Percentiles rank a stretch among this genome's conserved stretches.
Evolutionary conservation across 164 flowering plant genomes (phyloP).

Genomic region (Chimonanthus salicifolius): DNA sequence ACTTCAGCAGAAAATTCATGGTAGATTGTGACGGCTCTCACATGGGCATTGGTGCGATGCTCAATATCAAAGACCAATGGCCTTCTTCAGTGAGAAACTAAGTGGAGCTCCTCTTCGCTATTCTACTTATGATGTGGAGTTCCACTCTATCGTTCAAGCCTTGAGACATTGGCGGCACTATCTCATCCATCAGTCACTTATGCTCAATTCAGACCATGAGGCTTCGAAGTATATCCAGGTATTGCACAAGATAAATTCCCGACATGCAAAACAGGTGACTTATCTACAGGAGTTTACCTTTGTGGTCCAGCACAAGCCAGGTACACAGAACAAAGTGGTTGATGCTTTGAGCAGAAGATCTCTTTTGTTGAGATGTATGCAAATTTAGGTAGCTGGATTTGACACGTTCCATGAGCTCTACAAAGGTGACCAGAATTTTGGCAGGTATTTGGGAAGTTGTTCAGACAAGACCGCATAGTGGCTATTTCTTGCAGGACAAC

Average conservation of each 20-base stretch:
- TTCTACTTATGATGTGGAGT: neutral
- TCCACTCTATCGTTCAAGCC: neutral
- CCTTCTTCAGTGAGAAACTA: conserved; percentile 1
- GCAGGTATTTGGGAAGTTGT: no score
- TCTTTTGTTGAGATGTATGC: neutral
- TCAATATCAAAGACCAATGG: neutral
- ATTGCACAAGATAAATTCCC: neutral
- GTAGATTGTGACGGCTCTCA: neutral
- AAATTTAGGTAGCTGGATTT: no score
- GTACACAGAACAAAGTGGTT: neutral
- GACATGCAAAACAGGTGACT: neutral
- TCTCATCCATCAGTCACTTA: neutral
- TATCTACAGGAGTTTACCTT: neutral
- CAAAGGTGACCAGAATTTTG: no score
- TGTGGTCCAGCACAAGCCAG: no score
- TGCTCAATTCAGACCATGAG: neutral
- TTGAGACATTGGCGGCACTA: conserved; percentile 1
- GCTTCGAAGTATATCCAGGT: neutral
- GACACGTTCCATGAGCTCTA: no score
- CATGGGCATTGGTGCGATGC: neutral
- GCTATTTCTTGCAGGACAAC: no score
- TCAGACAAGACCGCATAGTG: no score
- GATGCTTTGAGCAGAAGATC: neutral
- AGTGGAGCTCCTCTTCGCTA: neutral
- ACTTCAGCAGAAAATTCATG: neutral